These are phyloP conservation scores for Yarrowia sp. DNA, from an alignment of 805 yeast species.

Conservation along the genomic window DNA sequence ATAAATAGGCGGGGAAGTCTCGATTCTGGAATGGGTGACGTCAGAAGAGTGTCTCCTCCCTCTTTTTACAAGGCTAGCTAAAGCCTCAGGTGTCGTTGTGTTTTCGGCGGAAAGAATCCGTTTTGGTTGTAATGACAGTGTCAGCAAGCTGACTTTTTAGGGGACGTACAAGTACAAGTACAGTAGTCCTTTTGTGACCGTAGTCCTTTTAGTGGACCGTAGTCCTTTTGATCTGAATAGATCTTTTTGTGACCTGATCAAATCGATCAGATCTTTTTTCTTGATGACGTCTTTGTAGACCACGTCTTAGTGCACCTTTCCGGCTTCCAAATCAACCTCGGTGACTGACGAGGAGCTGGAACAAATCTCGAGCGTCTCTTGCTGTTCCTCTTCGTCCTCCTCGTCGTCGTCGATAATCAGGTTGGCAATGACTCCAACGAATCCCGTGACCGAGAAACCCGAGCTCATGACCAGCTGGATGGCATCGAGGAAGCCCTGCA, in stretches of 20 bases:
- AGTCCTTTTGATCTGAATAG: too few relatives aligned
- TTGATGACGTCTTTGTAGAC: too few relatives aligned
- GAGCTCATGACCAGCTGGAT: slow-evolving; percentile 74
- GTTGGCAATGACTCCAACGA: slow-evolving; percentile 67
- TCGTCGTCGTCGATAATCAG: slow-evolving; percentile 65
- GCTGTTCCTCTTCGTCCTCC: slow-evolving; percentile 42
- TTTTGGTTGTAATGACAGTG: slow-evolving; percentile 5
- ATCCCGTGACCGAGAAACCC: slow-evolving; percentile 73
- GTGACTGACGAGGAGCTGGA: slow-evolving; percentile 1
- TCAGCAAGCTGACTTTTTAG: background rate
- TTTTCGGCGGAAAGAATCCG: slow-evolving; percentile 5
- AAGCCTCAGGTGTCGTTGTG: slow-evolving; percentile 5
- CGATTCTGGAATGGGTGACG: slow-evolving; percentile 30
- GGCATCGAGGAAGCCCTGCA: slow-evolving; percentile 71
- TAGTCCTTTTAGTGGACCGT: too few relatives aligned
- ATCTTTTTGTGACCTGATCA: too few relatives aligned
- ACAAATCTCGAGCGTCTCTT: slow-evolving; percentile 7
- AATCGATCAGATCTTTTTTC: background rate
- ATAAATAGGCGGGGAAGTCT: slow-evolving; percentile 19
- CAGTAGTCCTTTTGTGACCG: too few relatives aligned
- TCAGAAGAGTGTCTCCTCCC: slow-evolving; percentile 18
- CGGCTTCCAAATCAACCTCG: slow-evolving; percentile 17
- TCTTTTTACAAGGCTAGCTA: slow-evolving; percentile 1
- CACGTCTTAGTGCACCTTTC: background rate
- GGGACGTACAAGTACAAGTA: too few relatives aligned